phyloP scores from a whole-genome alignment of 176 grass and related monocot genomes.

The Guadua angustifolia region DNA sequence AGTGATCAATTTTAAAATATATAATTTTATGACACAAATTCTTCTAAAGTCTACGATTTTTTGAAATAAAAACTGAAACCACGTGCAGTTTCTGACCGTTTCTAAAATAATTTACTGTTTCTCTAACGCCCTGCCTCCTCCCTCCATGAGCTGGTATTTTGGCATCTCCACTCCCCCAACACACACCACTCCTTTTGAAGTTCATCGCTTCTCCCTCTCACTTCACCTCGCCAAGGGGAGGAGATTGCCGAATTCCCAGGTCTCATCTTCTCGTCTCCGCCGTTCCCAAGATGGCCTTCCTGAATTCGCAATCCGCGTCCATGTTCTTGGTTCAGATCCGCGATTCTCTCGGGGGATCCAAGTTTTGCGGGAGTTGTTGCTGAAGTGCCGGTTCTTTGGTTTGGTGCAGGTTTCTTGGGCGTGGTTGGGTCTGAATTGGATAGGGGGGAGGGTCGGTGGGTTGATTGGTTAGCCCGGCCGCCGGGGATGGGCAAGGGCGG shows the following conservation, averaged over 20 bases:
- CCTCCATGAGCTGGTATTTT: constrained; percentile 40
- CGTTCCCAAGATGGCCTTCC: constrained; percentile 34
- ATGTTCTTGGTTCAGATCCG: constrained; percentile 49
- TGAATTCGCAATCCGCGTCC: background rate
- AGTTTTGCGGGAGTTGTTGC: constrained; percentile 38
- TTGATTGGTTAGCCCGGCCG: constrained; percentile 29
- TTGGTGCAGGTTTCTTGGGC: constrained; percentile 40
- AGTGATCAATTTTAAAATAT: too few species aligned
- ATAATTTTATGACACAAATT: too few species aligned
- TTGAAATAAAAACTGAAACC: too few species aligned
- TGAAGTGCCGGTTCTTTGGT: constrained; percentile 45
- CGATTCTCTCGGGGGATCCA: constrained; percentile 12
- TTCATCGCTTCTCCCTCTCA: background rate
- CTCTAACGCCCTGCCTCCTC: background rate
- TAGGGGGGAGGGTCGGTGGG: background rate
- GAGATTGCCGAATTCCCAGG: constrained; percentile 38
- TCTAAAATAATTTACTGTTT: too few species aligned
- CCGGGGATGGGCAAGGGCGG: constrained; percentile 83
- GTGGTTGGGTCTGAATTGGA: constrained; percentile 31
- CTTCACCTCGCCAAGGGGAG: constrained; percentile 22
- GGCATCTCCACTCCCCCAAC: background rate
- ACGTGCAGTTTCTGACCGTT: too few species aligned
- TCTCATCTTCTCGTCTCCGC: constrained; percentile 4
- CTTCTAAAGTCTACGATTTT: too few species aligned
- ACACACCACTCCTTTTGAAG: background rate